Percentiles rank a stretch among this genome's conserved stretches.
phyloP scores from a whole-genome alignment of 176 grass and related monocot genomes.

The Musa troglodytarum region DNA sequence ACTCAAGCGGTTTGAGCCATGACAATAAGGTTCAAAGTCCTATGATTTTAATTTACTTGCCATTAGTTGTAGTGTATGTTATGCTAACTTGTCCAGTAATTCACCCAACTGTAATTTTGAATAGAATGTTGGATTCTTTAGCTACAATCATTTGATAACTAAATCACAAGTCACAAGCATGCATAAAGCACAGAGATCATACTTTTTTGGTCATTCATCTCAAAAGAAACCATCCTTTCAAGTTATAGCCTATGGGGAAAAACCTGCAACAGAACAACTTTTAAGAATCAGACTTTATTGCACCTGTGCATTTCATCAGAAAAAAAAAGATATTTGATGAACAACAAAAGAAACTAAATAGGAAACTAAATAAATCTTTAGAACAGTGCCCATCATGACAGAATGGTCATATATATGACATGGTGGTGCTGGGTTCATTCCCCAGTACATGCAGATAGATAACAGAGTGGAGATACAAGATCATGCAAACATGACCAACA shows the following conservation, averaged over 20 bases:
- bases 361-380: no score
- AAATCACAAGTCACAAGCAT: not conserved
- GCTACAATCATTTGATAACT: not conserved
- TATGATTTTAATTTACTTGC: not conserved
- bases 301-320: not conserved
- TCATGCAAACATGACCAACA: no score
- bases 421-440: no score
- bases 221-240: slow-evolving; percentile 62
- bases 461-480: no score
- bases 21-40: not conserved
- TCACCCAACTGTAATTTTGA: not conserved
- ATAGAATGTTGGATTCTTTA: not conserved
- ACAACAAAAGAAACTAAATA: no score
- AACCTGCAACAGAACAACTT: not conserved
- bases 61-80: not conserved
- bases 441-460: no score
- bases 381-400: no score
- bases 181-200: slow-evolving; percentile 12
- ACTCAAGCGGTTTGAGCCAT: not conserved
- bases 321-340: no score
- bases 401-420: no score
- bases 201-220: slow-evolving; percentile 74
- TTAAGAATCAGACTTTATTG: not conserved
- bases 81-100: not conserved
- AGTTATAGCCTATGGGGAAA: not conserved